Base-by-base conservation (phyloP, 176 grass and related monocot genomes). In the Raddia guianensis region DNA sequence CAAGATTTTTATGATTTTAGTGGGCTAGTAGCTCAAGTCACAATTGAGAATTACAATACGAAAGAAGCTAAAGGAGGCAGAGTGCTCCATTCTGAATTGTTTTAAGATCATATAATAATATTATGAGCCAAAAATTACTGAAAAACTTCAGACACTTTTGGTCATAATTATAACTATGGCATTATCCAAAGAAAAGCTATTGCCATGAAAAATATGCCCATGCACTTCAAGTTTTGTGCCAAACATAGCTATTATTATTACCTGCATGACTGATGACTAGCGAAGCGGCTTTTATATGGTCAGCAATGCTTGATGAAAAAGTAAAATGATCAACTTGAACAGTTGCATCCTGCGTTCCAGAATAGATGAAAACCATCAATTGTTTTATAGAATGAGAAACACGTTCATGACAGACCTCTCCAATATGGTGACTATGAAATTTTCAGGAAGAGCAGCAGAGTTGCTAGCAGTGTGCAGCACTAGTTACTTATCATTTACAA, bases 211-310 rank as follows among this genome's bases (percentile, higher is more conserved):
- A 49, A 34, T 63, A 63, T 63, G 56, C 45, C 12, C 43, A 62
- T 47, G 8, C 12, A 8, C 6, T 49, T 51, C 37, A 40, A 40
- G 37, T 40, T 40, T 62, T 52, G 0, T 15, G 35, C 9, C 27
- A 77, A 49, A 40, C 13, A 2, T 18, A 47, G 9, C 15, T 2
- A 19, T 54, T 32, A 60, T 20, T 46, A 15, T 86, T 73, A 91
- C 92, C 94, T 88, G 94, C 94, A 83, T 97, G 94, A 63, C 94
- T 97, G 57, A 97, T 89, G 68, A 97, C 82, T 69, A 97, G 82
- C 35, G 87, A 97, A 71, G 95, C 85, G 5, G 75, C 84, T 86
- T 79, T 81, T 43, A 97, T 82, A 65, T 85, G 79, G 37, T 97
- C 86, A 77, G 90, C 92, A 70, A 94, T 91, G 64, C 77, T 94